Evolutionary conservation across 208 protist genomes (phyloP), one percentile per base, ranked within the genome.

Genomic region (Acanthamoeba royreba): DNA sequence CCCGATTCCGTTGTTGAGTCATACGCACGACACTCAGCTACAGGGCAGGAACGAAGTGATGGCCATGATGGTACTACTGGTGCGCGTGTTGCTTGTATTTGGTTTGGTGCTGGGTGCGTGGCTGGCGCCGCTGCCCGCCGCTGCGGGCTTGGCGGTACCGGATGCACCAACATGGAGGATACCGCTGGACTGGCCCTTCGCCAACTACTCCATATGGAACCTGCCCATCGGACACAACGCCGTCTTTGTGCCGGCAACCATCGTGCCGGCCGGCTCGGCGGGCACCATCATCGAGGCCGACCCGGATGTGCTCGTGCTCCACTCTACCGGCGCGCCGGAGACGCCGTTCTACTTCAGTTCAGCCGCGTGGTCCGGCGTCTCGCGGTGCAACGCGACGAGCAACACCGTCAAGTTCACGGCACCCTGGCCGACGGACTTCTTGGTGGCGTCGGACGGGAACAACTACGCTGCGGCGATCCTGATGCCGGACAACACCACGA

Each of bases 191-290:
- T 63, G 38, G 38, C 86, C 86, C 15, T 92, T 92, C 47, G 31
- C 86, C 58, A 63, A 47, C 38, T 35, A 83, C 28, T 92, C 86
- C 15, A 92, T 92, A 9, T 92, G 86, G 86, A 92, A 92, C 47
- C 47, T 92, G 40, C 86, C 86, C 38, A 92, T 92, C 47, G 86
- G 86, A 63, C 22, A 17, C 9, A 45, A 77, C 19, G 81, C 81
- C 19, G 31, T 38, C 81, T 89, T 79, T 77, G 81, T 89, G 31
- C 81, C 81, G 19, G 81, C 81, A 35, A 53, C 74, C 40, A 42
- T 89, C 35, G 19, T 85, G 33, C 33, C 74, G 45, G 55, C 19
- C 40, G 33, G 35, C 19, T 85, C 38, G 13, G 9, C 81, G 45
- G 45, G 35, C 19, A 9, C 77, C 40, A 46, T 49, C 33, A 9